Evolutionary conservation across 2,329 filamentous ascomycete genomes (phyloP).

Genomic region (Paecilomyces niveus): DNA sequence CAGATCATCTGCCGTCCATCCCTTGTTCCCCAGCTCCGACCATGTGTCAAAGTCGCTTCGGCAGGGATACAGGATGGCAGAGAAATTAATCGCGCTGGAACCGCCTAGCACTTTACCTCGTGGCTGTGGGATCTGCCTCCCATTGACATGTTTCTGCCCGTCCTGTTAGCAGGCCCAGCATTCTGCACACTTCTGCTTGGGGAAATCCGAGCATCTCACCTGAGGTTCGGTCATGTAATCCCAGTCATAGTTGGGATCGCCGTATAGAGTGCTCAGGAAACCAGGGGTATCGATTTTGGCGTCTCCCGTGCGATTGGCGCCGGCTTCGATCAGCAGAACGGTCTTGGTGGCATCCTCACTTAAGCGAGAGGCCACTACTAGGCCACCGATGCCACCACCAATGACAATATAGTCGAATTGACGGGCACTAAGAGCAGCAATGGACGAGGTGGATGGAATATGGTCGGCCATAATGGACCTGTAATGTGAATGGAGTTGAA

Average conservation of each 20-base stretch:
- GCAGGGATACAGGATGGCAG: constrained; percentile 12
- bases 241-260: constrained; percentile 18
- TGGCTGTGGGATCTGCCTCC: constrained; percentile 35
- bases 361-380: constrained; percentile 24
- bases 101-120: constrained; percentile 46
- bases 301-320: constrained; percentile 15
- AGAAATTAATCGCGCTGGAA: constrained; percentile 40
- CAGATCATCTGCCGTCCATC: constrained; percentile 39
- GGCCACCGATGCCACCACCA: constrained; percentile 24
- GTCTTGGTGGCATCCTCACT: constrained; percentile 16
- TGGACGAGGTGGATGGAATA: background rate
- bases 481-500: too few species aligned
- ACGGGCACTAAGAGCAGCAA: background rate
- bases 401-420: constrained; percentile 23
- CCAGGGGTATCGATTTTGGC: constrained; percentile 16
- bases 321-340: constrained; percentile 23
- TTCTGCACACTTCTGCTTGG: too few species aligned
- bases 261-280: constrained; percentile 11
- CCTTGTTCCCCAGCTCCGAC: constrained; percentile 39
- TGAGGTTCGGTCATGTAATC: constrained; percentile 18
- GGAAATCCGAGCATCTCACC: constrained; percentile 5
- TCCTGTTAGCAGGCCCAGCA: background rate
- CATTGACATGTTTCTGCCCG: constrained; percentile 24
- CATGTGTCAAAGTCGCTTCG: constrained; percentile 39
- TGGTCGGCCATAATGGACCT: background rate